Evolutionary conservation across 108 stramenopile genomes (phyloP).

Genomic region (Skeletonema potamos): DNA sequence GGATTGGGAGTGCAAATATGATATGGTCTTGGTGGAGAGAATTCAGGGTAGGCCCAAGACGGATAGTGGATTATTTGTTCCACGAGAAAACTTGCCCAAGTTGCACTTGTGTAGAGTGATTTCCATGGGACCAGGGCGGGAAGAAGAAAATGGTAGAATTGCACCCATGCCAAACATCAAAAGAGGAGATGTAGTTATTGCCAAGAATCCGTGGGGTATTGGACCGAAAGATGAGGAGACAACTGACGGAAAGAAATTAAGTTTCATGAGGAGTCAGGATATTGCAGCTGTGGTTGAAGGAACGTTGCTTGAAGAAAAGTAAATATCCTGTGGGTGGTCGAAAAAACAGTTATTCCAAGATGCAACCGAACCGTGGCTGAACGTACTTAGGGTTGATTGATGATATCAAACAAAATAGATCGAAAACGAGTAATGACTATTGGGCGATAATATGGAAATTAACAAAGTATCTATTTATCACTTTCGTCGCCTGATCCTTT

Average conservation of each 20-base stretch:
- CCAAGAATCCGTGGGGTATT: constrained; percentile 93
- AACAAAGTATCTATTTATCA: constrained; percentile 10
- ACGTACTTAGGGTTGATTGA: neutral
- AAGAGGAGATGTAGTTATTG: constrained; percentile 76
- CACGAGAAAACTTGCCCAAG: constrained; percentile 80
- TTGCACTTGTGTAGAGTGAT: constrained; percentile 80
- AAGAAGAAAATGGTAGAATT: constrained; percentile 83
- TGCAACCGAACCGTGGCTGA: neutral
- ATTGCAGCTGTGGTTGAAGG: constrained; percentile 80
- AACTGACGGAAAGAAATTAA: constrained; percentile 83
- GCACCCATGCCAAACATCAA: constrained; percentile 78
- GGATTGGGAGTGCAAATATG: constrained; percentile 64
- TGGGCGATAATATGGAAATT: neutral
- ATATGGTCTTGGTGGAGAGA: constrained; percentile 90
- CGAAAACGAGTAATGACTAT: neutral
- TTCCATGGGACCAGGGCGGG: constrained; percentile 76
- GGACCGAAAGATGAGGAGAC: constrained; percentile 91
- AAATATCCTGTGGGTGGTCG: neutral
- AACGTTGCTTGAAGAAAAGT: constrained; percentile 41
- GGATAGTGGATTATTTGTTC: constrained; percentile 75
- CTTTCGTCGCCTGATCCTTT: constrained; percentile 50
- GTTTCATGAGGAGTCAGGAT: constrained; percentile 78
- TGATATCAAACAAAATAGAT: neutral
- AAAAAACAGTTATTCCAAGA: neutral
- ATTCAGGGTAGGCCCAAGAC: constrained; percentile 68